A percentile compares a stretch with the other conserved stretches of the same genome.
phyloP scores from a whole-genome alignment of 306 rosid species.

The Potentilla sterilis region DNA sequence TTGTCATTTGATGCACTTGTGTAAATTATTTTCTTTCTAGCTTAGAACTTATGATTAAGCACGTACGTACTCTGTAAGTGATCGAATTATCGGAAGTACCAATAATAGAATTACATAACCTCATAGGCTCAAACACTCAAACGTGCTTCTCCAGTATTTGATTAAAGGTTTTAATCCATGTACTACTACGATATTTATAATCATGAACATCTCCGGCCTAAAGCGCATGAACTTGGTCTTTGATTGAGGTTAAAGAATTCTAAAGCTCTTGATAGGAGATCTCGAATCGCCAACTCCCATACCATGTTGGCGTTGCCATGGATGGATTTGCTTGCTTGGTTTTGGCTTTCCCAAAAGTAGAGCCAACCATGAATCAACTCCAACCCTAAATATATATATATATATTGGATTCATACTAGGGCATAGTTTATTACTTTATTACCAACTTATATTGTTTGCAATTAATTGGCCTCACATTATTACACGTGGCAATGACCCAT shows the following conservation, averaged over 20 bases:
- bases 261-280: constrained; percentile 41
- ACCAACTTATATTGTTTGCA: constrained; percentile 14
- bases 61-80: not conserved
- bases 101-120: constrained; percentile 20
- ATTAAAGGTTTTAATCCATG: constrained; percentile 32
- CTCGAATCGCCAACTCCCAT: constrained; percentile 59
- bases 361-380: constrained; percentile 64
- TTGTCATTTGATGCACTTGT: not conserved
- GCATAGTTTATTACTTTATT: constrained; percentile 1
- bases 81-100: constrained; percentile 18
- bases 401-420: constrained; percentile 11
- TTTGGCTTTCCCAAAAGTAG: constrained; percentile 63
- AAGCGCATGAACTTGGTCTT: constrained; percentile 31
- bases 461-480: constrained; percentile 14
- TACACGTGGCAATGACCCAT: constrained; percentile 38
- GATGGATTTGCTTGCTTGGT: constrained; percentile 48
- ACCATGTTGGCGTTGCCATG: constrained; percentile 51
- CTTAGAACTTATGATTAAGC: not conserved
- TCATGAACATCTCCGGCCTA: not conserved
- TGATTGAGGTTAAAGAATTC: constrained; percentile 42
- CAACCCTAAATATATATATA: constrained; percentile 8
- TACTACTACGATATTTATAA: constrained; percentile 1
- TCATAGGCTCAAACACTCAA: not conserved
- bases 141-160: constrained; percentile 40
- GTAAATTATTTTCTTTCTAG: not conserved